Percentiles rank a stretch among this genome's conserved stretches.
phyloP scores from a whole-genome alignment of 768 basidiomycete genomes.

The Collybia mongolica region DNA sequence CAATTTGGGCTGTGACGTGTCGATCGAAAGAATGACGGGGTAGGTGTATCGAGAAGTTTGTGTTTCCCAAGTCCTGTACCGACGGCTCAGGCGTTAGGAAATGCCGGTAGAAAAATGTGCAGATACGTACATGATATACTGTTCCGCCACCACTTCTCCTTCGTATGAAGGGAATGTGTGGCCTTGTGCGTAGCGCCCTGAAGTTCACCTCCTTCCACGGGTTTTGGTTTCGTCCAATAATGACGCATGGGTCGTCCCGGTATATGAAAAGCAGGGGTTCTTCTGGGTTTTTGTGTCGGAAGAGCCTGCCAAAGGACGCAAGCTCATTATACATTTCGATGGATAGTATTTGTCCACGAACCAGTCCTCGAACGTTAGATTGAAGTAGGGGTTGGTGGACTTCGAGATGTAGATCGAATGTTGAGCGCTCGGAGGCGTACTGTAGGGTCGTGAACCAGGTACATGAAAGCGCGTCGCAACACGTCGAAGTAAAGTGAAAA shows the following conservation, averaged over 20 bases:
- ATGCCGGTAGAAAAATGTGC: not conserved
- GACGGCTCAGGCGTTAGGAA: not conserved
- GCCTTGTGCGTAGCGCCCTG: constrained; percentile 41
- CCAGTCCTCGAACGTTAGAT: constrained; percentile 91
- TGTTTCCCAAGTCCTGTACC: constrained; percentile 89
- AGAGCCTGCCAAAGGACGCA: constrained; percentile 33
- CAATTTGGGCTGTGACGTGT: constrained; percentile 70
- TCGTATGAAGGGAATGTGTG: constrained; percentile 73
- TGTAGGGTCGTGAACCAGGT: constrained; percentile 9
- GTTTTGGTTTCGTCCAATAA: constrained; percentile 96
- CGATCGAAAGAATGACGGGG: constrained; percentile 82
- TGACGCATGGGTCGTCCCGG: constrained; percentile 83
- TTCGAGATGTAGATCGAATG: constrained; percentile 70
- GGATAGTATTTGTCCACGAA: constrained; percentile 21
- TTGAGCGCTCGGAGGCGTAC: constrained; percentile 24
- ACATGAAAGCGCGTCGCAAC: constrained; percentile 7
- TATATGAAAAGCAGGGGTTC: constrained; percentile 84
- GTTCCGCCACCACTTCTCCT: constrained; percentile 92
- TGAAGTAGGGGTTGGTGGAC: constrained; percentile 84
- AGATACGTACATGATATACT: constrained; percentile 82
- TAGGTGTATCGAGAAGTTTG: constrained; percentile 93
- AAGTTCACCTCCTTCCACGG: constrained; percentile 98
- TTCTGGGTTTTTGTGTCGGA: constrained; percentile 67
- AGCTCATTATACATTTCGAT: not conserved
- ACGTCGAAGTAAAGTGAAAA: constrained; percentile 12